Conservation (phyloP, 192 early-diverging fungal species). For the Coemansia sp. region DNA sequence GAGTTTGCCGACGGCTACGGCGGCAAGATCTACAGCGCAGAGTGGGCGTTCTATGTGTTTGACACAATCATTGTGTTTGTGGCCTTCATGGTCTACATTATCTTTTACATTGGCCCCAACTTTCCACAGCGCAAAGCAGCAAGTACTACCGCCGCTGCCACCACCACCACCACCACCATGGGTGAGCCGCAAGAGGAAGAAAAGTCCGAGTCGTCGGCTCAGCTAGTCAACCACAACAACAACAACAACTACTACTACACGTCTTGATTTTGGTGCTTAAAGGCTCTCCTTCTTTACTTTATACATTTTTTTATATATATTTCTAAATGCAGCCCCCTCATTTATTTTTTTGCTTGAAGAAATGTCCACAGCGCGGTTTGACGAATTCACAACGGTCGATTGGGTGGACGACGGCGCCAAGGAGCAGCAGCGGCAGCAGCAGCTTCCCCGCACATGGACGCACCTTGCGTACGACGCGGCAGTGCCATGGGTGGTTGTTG, state of each 20-base stretch:
- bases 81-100: conserved; percentile 46
- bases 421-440: conserved; percentile 49
- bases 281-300: neutral
- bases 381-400: conserved; percentile 66
- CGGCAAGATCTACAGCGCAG: conserved; percentile 44
- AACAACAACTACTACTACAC: too few relatives aligned
- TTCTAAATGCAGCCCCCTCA: neutral
- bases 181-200: neutral
- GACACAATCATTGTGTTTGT: conserved; percentile 50
- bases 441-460: conserved; percentile 1
- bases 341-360: too few relatives aligned
- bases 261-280: too few relatives aligned
- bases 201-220: neutral
- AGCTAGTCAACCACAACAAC: neutral
- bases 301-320: neutral
- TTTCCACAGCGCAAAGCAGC: conserved; percentile 5
- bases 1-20: conserved; percentile 50
- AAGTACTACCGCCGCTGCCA: too few relatives aligned
- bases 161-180: neutral
- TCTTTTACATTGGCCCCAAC: conserved; percentile 27
- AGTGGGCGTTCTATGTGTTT: conserved; percentile 56
- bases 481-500: conserved; percentile 85
- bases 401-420: conserved; percentile 61
- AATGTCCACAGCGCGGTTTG: conserved; percentile 46
- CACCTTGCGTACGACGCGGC: conserved; percentile 64